Conservation (phyloP, 2,329 filamentous ascomycete species). For the Paraphaeosphaeria sporulosa region DNA sequence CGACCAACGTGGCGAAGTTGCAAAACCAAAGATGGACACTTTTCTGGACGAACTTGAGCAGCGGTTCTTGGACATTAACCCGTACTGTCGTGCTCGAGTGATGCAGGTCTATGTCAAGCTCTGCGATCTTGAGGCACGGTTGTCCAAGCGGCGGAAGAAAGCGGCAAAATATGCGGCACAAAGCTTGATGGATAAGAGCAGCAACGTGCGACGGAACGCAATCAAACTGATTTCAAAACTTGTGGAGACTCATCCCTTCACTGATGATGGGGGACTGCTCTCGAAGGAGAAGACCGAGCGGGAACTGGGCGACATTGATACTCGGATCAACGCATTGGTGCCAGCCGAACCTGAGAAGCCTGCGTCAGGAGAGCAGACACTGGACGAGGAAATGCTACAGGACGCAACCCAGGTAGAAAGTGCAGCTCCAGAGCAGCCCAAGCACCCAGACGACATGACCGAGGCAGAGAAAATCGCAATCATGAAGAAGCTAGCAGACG, state of each 20-base stretch:
- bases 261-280: constrained; percentile 73
- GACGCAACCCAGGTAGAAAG: constrained; percentile 83
- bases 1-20: constrained; percentile 82
- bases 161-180: constrained; percentile 86
- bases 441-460: constrained; percentile 72
- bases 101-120: constrained; percentile 93
- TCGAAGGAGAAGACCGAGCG: constrained; percentile 85
- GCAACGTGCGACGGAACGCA: constrained; percentile 92
- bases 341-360: constrained; percentile 76
- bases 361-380: constrained; percentile 68
- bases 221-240: constrained; percentile 89
- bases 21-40: constrained; percentile 93
- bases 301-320: constrained; percentile 81
- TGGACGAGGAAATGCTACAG: constrained; percentile 81
- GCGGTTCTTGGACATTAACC: constrained; percentile 94
- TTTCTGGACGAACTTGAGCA: constrained; percentile 98
- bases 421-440: constrained; percentile 34
- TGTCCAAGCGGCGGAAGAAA: constrained; percentile 87
- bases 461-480: constrained; percentile 79
- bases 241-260: constrained; percentile 90
- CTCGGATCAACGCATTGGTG: constrained; percentile 80
- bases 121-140: constrained; percentile 89
- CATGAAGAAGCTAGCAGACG: constrained; percentile 79
- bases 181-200: constrained; percentile 97
- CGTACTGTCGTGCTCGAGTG: constrained; percentile 89